phyloP scores from a whole-genome alignment of 2,329 filamentous ascomycete species.

The Fusarium sp. region DNA sequence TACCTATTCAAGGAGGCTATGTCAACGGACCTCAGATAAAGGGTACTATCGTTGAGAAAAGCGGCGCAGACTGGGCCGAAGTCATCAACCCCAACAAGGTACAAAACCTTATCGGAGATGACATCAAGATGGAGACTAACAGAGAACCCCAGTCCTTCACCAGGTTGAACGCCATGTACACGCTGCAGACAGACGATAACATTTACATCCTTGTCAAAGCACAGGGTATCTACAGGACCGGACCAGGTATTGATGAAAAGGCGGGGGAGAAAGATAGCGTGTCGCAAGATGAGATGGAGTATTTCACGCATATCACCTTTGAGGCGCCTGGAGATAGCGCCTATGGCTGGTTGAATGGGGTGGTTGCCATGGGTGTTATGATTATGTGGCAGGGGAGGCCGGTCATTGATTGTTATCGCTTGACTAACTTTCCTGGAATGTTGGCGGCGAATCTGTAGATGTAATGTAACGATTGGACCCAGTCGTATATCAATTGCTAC shows the following conservation, averaged over 20 bases:
- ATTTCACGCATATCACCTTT: constrained; percentile 41
- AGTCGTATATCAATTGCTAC: too few species aligned
- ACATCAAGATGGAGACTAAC: background rate
- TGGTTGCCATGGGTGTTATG: constrained; percentile 38
- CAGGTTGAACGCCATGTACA: constrained; percentile 37
- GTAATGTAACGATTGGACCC: too few species aligned
- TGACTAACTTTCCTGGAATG: constrained; percentile 42
- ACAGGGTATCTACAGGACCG: constrained; percentile 37
- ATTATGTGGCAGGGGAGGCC: constrained; percentile 37
- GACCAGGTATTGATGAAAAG: constrained; percentile 18
- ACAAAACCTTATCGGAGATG: background rate
- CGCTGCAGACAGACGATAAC: constrained; percentile 31
- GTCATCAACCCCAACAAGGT: constrained; percentile 36
- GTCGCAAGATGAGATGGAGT: constrained; percentile 38
- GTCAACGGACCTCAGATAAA: constrained; percentile 35
- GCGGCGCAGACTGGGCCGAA: constrained; percentile 41
- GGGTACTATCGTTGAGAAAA: constrained; percentile 34
- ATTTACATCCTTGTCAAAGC: constrained; percentile 38
- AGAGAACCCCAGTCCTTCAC: constrained; percentile 17
- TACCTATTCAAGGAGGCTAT: constrained; percentile 34
- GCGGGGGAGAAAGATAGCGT: constrained; percentile 23
- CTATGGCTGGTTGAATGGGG: constrained; percentile 37
- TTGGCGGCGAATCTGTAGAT: constrained; percentile 16
- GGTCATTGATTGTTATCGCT: constrained; percentile 40
- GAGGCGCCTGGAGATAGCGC: constrained; percentile 32